Evolutionary conservation across 441 rosid genomes (phyloP).

Genomic region (Raphanus hybrid): DNA sequence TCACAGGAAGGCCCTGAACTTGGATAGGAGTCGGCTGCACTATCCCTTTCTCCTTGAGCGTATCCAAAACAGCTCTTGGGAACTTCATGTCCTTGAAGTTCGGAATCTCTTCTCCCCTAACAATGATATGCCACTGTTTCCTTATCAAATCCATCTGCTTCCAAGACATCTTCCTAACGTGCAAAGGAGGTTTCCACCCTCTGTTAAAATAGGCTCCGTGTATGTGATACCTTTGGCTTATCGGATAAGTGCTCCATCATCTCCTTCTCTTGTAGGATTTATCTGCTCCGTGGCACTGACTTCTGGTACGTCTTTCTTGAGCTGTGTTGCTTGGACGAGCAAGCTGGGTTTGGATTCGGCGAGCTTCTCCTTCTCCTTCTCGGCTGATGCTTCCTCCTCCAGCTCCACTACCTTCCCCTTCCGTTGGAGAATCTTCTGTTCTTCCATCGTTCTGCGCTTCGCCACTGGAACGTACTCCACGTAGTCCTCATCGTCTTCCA

Average conservation of each 20-base stretch:
- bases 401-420: conserved; percentile 67
- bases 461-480: conserved; percentile 85
- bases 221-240: conserved; percentile 91
- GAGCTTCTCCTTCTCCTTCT: conserved; percentile 65
- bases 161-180: conserved; percentile 59
- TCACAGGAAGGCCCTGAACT: conserved; percentile 92
- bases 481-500: conserved; percentile 83
- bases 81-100: conserved; percentile 87
- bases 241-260: conserved; percentile 90
- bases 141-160: conserved; percentile 70
- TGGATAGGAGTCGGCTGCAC: conserved; percentile 97
- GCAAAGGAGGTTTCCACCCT: conserved; percentile 77
- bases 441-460: conserved; percentile 81
- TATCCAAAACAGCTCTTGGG: conserved; percentile 72
- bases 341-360: conserved; percentile 86
- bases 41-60: conserved; percentile 79
- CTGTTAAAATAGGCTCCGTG: conserved; percentile 64
- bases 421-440: conserved; percentile 75
- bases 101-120: conserved; percentile 87
- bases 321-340: conserved; percentile 91
- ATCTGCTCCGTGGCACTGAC: conserved; percentile 76
- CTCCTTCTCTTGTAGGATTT: conserved; percentile 85
- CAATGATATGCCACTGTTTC: conserved; percentile 93
- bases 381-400: conserved; percentile 66
- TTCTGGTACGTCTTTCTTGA: conserved; percentile 73